Evolutionary conservation across 2,329 filamentous ascomycete species (phyloP).

Genomic region (Myotisia sp.): DNA sequence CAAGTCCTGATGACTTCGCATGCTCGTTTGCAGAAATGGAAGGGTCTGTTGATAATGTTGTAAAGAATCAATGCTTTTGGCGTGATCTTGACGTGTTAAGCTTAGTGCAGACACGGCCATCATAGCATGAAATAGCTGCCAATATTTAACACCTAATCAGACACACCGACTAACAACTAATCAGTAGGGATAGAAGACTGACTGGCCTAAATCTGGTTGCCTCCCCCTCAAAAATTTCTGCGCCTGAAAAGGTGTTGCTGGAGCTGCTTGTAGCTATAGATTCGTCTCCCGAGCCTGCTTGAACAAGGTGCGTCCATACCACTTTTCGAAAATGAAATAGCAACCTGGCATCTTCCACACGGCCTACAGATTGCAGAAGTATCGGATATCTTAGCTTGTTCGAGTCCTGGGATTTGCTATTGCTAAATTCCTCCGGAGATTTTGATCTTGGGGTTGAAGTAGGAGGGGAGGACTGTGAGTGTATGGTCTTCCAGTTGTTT

Average conservation of each 20-base stretch:
- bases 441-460: slow-evolving; percentile 20
- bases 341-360: slow-evolving; percentile 22
- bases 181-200: slow-evolving; percentile 16
- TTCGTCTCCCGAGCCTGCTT: slow-evolving; percentile 15
- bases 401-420: slow-evolving; percentile 15
- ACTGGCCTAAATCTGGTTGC: slow-evolving; percentile 39
- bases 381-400: slow-evolving; percentile 13
- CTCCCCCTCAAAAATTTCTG: slow-evolving; percentile 34
- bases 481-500: slow-evolving; percentile 17
- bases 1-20: slow-evolving; percentile 37
- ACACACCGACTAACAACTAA: too few relatives aligned
- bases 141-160: too few relatives aligned
- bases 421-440: slow-evolving; percentile 17
- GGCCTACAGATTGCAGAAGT: slow-evolving; percentile 12
- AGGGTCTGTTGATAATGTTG: slow-evolving; percentile 43
- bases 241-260: slow-evolving; percentile 21
- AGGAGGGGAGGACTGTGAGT: slow-evolving; percentile 22
- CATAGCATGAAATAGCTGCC: slow-evolving; percentile 42
- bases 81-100: slow-evolving; percentile 33
- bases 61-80: slow-evolving; percentile 35
- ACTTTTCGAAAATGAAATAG: slow-evolving; percentile 28
- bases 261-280: slow-evolving; percentile 14
- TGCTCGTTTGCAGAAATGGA: slow-evolving; percentile 32
- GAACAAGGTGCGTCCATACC: slow-evolving; percentile 29
- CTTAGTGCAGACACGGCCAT: slow-evolving; percentile 44